A percentile compares a stretch with the other conserved stretches of the same genome.
Conservation (phyloP, 2,329 filamentous ascomycete genomes). For the Chaetomiaceae sp. region DNA sequence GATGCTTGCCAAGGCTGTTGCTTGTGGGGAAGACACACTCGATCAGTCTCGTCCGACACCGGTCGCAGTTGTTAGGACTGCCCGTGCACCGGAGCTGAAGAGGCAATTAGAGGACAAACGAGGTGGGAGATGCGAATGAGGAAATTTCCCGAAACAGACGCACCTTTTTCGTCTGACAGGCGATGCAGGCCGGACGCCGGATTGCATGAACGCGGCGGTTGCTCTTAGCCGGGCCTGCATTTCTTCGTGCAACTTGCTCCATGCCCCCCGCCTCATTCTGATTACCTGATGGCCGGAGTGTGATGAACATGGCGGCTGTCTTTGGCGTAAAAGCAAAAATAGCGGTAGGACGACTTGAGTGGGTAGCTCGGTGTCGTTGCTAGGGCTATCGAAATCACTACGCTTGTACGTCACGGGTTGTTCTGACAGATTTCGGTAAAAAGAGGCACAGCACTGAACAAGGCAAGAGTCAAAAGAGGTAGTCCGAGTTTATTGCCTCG, state of each 20-base stretch:
- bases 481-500: too few species aligned
- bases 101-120: neutral
- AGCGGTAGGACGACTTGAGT: too few species aligned
- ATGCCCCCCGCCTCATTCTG: constrained; percentile 7
- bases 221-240: constrained; percentile 1
- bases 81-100: constrained; percentile 12
- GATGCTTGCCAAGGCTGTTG: neutral
- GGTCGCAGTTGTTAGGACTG: constrained; percentile 7
- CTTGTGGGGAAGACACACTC: constrained; percentile 6
- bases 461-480: too few species aligned
- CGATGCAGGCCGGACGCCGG: constrained; percentile 7
- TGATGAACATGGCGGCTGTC: constrained; percentile 12
- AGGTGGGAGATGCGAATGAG: neutral
- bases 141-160: neutral
- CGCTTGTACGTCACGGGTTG: too few species aligned
- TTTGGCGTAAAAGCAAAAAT: too few species aligned
- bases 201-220: neutral
- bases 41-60: constrained; percentile 6
- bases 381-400: too few species aligned
- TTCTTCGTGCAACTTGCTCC: constrained; percentile 11
- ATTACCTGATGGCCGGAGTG: constrained; percentile 3
- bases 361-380: too few species aligned
- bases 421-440: too few species aligned
- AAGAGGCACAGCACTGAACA: too few species aligned
- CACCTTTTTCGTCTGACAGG: constrained; percentile 9